Evolutionary conservation across 345 rosid genomes (phyloP).

Genomic region (Eucalyptus caleyi): DNA sequence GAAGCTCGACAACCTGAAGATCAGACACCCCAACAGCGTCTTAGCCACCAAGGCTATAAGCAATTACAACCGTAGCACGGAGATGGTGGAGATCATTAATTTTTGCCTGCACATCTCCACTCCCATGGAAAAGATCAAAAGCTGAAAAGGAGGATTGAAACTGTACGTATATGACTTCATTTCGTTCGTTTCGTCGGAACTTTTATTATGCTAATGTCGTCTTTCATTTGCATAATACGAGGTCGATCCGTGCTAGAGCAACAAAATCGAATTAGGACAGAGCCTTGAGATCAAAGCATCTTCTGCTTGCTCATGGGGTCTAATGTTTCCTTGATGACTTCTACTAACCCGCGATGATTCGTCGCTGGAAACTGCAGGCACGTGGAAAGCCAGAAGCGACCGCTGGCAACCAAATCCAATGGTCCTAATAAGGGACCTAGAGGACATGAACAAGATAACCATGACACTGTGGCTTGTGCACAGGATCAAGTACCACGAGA

Average conservation of each 20-base stretch:
- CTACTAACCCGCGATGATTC: neutral
- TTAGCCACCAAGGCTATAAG: constrained; percentile 33
- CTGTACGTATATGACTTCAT: constrained; percentile 5
- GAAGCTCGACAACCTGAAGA: constrained; percentile 27
- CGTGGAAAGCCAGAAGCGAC: constrained; percentile 5
- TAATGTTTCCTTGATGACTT: neutral
- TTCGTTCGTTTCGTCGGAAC: neutral
- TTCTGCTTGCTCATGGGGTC: neutral
- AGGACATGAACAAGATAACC: constrained; percentile 41
- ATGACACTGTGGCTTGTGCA: constrained; percentile 6
- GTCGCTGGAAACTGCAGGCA: constrained; percentile 7
- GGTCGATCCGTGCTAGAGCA: neutral
- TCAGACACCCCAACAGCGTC: constrained; percentile 25
- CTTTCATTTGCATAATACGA: neutral
- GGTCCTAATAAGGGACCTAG: constrained; percentile 16
- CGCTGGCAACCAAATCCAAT: constrained; percentile 10
- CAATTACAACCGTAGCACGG: constrained; percentile 34
- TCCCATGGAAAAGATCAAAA: constrained; percentile 19
- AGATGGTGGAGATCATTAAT: constrained; percentile 25
- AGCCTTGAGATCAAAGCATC: neutral
- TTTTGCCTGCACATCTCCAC: constrained; percentile 38
- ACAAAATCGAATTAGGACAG: neutral
- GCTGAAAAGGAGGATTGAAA: constrained; percentile 3
- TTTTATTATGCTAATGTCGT: neutral
- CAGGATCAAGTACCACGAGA: constrained; percentile 17